Base-by-base conservation (phyloP, 352 stramenopile genomes). In the Phytophthora sojae region DNA sequence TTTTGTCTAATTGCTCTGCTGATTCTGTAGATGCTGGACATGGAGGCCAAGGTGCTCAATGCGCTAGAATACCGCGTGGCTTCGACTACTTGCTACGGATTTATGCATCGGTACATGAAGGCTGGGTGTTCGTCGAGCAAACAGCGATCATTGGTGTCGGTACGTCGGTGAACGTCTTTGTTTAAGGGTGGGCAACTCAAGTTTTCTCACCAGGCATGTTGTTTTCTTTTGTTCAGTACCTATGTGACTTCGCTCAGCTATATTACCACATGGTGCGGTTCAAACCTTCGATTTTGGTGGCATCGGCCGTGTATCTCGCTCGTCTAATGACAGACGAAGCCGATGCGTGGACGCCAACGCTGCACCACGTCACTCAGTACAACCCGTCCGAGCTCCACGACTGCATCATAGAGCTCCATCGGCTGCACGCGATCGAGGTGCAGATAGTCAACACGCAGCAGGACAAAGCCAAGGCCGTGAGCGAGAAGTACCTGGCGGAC, bases 391-490 rank as follows among this genome's bases (percentile, higher is more conserved):
- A 95, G 47, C 61, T 95, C 37, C 70, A 88, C 45, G 77, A 83
- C 35, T 95, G 88, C 69, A 68, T 94, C 26, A 62, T 86, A 45
- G 82, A 91, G 51, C 73, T 95, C n/a, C 75, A 81, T 50, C 80
- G 76, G 17, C 79, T 94, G 9, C 85, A 95, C 61, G 69, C 66
- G 21, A 69, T 79, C 39, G 88, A 95, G 71, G 78, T 73, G 64
- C 69, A 90, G 30, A 76, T 93, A 29, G 81, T 93, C 8, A 71
- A 69, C 35, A 89, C 70, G 4, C 80, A 94, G 62, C 81, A 83
- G 25, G 86, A 94, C 57, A 94, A 94, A 71, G 88, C 82, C 14
- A 94, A 94, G 64, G 88, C 88, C 11, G 80, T 95, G 56, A 95
- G 85, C 54, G 88, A 95, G 67, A 95, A 95, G 68, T 95, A 92